A percentile compares a stretch with the other conserved stretches of the same genome.
These are phyloP conservation scores for Begonia fuchsioides DNA, from an alignment of 306 rosid genomes.

Conservation along the genomic window DNA sequence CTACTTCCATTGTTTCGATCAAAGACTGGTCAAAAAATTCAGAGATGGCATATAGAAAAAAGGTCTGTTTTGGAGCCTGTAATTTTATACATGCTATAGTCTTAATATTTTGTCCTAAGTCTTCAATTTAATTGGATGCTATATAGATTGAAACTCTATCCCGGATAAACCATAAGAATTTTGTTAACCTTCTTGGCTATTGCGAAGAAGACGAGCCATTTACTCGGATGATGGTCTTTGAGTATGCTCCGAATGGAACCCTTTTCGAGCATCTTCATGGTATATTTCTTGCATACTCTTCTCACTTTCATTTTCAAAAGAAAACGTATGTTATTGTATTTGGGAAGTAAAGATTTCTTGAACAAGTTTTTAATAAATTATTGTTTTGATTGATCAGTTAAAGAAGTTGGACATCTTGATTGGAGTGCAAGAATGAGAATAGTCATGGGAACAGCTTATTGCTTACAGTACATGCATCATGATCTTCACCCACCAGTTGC, in stretches of 20 bases:
- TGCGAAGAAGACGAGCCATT: slow-evolving; percentile 91
- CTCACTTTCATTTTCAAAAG: too few species aligned
- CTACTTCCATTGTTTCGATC: slow-evolving; percentile 30
- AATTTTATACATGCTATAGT: background rate
- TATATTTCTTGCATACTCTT: slow-evolving; percentile 11
- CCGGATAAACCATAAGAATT: slow-evolving; percentile 81
- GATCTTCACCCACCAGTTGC: slow-evolving; percentile 70
- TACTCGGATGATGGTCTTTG: slow-evolving; percentile 80
- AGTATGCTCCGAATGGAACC: slow-evolving; percentile 85
- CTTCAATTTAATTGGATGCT: background rate
- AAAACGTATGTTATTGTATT: too few species aligned
- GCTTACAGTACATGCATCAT: slow-evolving; percentile 86
- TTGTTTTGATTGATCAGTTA: slow-evolving; percentile 31
- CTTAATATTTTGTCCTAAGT: background rate
- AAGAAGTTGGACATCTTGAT: slow-evolving; percentile 62
- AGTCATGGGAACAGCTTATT: slow-evolving; percentile 79
- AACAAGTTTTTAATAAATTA: background rate
- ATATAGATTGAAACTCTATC: slow-evolving; percentile 65
- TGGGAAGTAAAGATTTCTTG: too few species aligned
- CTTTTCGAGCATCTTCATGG: slow-evolving; percentile 79
- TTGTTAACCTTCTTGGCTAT: slow-evolving; percentile 73
- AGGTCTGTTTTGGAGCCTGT: slow-evolving; percentile 24
- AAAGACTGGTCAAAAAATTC: slow-evolving; percentile 64
- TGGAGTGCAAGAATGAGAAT: slow-evolving; percentile 75
- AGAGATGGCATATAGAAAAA: slow-evolving; percentile 50